Evolutionary conservation across 148 eudicot genomes (phyloP).

Genomic region (Camellia granthamiana): DNA sequence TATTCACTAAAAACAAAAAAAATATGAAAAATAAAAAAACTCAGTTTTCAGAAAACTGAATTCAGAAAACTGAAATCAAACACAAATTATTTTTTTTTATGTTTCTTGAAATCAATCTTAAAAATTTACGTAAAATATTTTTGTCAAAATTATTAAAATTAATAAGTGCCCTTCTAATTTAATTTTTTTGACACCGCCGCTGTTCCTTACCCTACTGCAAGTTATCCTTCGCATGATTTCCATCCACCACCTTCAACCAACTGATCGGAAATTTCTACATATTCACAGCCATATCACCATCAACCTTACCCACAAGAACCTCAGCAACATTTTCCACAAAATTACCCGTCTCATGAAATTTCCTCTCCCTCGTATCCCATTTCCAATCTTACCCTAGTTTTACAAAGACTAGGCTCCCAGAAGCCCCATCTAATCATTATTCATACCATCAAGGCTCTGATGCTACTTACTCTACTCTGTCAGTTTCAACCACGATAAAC

Average conservation of each 20-base stretch:
- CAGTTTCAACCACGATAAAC: conserved; percentile 35
- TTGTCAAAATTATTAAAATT: no score
- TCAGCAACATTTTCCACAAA: conserved; percentile 40
- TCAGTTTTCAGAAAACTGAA: no score
- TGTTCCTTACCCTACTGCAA: conserved; percentile 39
- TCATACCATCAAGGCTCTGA: conserved; percentile 67
- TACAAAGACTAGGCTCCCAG: conserved; percentile 68
- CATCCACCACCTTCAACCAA: conserved; percentile 39
- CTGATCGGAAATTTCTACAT: conserved; percentile 44
- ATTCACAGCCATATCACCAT: conserved; percentile 52
- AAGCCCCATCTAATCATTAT: conserved; percentile 61
- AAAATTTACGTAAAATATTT: no score
- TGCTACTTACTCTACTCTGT: conserved; percentile 43
- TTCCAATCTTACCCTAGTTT: conserved; percentile 89
- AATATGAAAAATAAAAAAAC: no score
- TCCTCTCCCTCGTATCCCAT: conserved; percentile 48
- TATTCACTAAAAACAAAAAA: no score
- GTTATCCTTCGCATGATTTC: conserved; percentile 50
- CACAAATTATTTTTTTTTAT: no score
- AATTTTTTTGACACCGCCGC: no score
- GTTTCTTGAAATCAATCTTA: no score
- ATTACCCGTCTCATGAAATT: conserved; percentile 5
- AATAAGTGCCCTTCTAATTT: no score
- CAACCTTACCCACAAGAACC: conserved; percentile 54
- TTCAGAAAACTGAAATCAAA: no score